These are phyloP conservation scores for Sherardia arvensis DNA, from an alignment of 257 asterid genomes.

Conservation along the genomic window DNA sequence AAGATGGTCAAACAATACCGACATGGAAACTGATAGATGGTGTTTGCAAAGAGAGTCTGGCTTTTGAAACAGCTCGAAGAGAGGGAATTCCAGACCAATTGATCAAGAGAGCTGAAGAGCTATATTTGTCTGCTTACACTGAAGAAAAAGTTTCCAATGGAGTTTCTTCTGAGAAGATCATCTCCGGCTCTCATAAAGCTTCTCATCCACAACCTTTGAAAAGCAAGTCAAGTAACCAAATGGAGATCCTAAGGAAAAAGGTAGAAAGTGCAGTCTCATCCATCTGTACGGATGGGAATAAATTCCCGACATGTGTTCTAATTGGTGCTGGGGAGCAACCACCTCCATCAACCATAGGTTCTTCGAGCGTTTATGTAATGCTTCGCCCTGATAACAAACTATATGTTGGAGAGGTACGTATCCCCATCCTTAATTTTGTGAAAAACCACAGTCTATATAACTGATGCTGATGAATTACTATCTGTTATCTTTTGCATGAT, in stretches of 20 bases:
- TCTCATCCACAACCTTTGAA: slow-evolving; percentile 17
- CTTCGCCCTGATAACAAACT: slow-evolving; percentile 62
- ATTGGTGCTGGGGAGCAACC: slow-evolving; percentile 80
- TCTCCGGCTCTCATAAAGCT: slow-evolving; percentile 12
- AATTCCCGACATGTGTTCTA: slow-evolving; percentile 36
- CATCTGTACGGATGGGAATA: slow-evolving; percentile 30
- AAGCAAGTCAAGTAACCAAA: slow-evolving; percentile 16
- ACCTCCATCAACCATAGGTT: slow-evolving; percentile 88
- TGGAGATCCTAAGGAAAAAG: slow-evolving; percentile 30
- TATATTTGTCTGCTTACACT: slow-evolving; percentile 50
- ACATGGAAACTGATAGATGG: slow-evolving; percentile 88
- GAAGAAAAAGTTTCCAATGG: slow-evolving; percentile 20
- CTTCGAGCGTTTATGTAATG: slow-evolving; percentile 77
- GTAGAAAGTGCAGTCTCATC: slow-evolving; percentile 42
- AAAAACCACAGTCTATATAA: too few relatives aligned
- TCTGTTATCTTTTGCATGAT: slow-evolving; percentile 4
- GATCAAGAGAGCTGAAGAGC: slow-evolving; percentile 64
- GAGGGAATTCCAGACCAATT: slow-evolving; percentile 74
- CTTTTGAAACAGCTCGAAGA: slow-evolving; percentile 88
- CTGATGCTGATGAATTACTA: background rate
- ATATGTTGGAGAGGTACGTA: slow-evolving; percentile 80
- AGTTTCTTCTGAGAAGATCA: slow-evolving; percentile 9
- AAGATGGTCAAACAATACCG: slow-evolving; percentile 54
- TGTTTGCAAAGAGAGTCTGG: slow-evolving; percentile 88
- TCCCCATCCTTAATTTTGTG: slow-evolving; percentile 1